Evolutionary conservation across 768 basidiomycete genomes (phyloP), one percentile per base, ranked within the genome.

Genomic region (Suillus discolor): DNA sequence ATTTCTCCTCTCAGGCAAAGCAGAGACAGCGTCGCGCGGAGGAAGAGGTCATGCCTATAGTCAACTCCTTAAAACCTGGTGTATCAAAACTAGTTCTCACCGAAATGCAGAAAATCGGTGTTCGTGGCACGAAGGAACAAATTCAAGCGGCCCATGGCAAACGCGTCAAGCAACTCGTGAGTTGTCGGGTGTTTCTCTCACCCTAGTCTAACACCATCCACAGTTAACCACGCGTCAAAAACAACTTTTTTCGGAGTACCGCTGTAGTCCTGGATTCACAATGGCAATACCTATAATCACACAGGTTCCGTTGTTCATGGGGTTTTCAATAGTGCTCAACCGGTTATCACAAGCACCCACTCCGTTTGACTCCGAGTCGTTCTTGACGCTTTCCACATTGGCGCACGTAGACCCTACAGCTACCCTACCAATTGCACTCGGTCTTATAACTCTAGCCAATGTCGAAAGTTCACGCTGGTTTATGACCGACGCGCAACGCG

Each of bases 381-480:
- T 94, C 77, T 73, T 92, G 44, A 90, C 90, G 0, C 82, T 94
- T 44, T 85, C 90, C 6, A 87, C 89, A 4, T 79, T 94, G 59
- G 79, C 87, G 13, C 88, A 90, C 72, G 81, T 89, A 12, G 93
- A 94, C 73, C 83, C 89, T 36, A 92, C 91, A 0, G 84, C 84
- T 71, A 78, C 84, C 15, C 74, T 94, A 1, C 93, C 93, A 3
- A 87, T 94, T 61, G 77, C 85, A 3, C 80, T 93, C 25, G 93
- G 93, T 8, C 74, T 93, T 55, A 73, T 92, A 47, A 92, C 90
- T 12, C 81, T 94, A 80, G 89, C 89, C 2, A 93, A 93, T 68
- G 89, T 92, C 13, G 93, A 94, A 72, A 87, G 89, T 9, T 84
- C 87, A 42, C 85, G 85, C 47, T 93, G 90, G 92, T 84, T 93